Conservation (phyloP, 306 rosid genomes). For the Fagus crenata region DNA sequence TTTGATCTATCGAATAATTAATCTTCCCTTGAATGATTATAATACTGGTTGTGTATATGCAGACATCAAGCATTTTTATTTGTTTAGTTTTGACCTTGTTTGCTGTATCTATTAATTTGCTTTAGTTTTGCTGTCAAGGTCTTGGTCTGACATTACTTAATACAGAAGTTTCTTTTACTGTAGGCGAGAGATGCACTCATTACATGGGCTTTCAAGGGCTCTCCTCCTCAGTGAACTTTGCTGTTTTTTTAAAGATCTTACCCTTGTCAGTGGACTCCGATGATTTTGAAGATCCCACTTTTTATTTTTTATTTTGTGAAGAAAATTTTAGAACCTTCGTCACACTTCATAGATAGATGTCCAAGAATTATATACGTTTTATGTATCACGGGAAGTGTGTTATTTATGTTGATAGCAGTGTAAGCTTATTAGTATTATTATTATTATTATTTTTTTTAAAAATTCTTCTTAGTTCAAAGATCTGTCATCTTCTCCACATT, state of each 20-base stretch:
- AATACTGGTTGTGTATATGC: neutral
- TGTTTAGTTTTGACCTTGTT: neutral
- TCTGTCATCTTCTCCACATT: neutral
- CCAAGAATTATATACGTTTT: slow-evolving; percentile 1
- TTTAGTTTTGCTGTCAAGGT: neutral
- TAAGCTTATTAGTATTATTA: slow-evolving; percentile 8
- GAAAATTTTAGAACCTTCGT: slow-evolving; percentile 11
- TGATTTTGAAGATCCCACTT: slow-evolving; percentile 6
- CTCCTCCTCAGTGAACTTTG: slow-evolving; percentile 9
- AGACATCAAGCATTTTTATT: neutral
- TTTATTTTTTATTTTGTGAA: neutral
- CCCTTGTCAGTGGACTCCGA: neutral
- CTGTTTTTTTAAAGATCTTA: neutral
- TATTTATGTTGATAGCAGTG: slow-evolving; percentile 11
- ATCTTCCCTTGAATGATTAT: neutral
- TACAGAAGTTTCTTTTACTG: slow-evolving; percentile 13
- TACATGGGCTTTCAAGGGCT: slow-evolving; percentile 23
- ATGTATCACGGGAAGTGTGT: slow-evolving; percentile 15
- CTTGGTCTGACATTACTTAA: neutral
- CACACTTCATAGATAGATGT: slow-evolving; percentile 7
- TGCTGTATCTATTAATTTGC: neutral
- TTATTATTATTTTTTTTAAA: neutral
- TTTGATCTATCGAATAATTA: neutral
- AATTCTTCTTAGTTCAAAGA: slow-evolving; percentile 13
- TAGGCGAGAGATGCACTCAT: slow-evolving; percentile 43